These are phyloP conservation scores for Exophiala oligosperma DNA, from an alignment of 2,329 filamentous ascomycete genomes.

Conservation along the genomic window DNA sequence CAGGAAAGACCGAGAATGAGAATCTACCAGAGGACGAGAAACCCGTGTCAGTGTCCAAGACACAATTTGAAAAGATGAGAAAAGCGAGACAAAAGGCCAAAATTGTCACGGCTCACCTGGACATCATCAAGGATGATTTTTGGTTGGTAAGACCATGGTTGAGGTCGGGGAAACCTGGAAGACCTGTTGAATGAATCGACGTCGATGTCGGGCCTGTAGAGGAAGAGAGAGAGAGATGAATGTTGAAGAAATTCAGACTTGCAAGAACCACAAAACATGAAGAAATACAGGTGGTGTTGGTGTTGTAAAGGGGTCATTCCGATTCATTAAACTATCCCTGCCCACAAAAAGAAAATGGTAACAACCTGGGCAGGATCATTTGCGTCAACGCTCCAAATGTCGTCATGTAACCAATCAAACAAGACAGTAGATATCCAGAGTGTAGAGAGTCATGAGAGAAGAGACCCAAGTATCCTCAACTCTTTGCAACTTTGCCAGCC, in stretches of 20 bases:
- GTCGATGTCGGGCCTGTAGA: too few species aligned
- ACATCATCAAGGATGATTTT: conserved; percentile 94
- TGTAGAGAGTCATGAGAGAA: neutral
- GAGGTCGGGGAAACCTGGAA: conserved; percentile 17
- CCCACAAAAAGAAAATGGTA: too few species aligned
- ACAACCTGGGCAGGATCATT: too few species aligned
- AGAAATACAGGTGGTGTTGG: too few species aligned
- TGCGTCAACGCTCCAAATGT: too few species aligned
- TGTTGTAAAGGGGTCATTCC: too few species aligned
- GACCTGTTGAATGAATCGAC: neutral
- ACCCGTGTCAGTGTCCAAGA: conserved; percentile 53
- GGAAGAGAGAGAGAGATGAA: too few species aligned
- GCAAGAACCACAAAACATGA: too few species aligned
- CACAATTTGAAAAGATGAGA: conserved; percentile 78
- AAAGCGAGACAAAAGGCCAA: conserved; percentile 79
- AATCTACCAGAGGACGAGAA: conserved; percentile 40
- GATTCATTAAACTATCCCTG: too few species aligned
- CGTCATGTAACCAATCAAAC: too few species aligned
- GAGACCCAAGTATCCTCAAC: neutral
- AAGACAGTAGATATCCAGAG: too few species aligned
- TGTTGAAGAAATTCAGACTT: too few species aligned
- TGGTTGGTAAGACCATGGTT: conserved; percentile 88
- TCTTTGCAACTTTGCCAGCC: neutral
- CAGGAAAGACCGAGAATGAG: conserved; percentile 35
- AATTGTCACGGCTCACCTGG: conserved; percentile 80